These are phyloP conservation scores for Ilex aquifolium DNA, from an alignment of 257 asterid species.

Conservation along the genomic window DNA sequence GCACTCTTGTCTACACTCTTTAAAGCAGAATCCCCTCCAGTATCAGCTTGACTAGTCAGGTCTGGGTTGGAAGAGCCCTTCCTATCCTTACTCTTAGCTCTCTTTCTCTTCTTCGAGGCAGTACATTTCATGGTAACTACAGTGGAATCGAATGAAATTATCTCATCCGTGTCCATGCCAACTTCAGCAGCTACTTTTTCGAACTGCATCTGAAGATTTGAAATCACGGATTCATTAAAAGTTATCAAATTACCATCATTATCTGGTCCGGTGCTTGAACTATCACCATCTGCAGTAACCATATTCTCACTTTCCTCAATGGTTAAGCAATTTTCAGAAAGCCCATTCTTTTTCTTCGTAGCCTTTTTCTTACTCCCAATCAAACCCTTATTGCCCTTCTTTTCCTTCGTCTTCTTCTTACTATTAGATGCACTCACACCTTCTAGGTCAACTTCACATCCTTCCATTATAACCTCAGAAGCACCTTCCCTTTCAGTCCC, in stretches of 20 bases:
- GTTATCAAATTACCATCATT: slow-evolving; percentile 18
- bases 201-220: slow-evolving; percentile 80
- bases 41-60: slow-evolving; percentile 25
- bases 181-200: slow-evolving; percentile 79
- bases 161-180: slow-evolving; percentile 30
- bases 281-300: slow-evolving; percentile 13
- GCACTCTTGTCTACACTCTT: slow-evolving; percentile 59
- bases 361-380: slow-evolving; percentile 37
- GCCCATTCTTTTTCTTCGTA: slow-evolving; percentile 27
- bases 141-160: slow-evolving; percentile 28
- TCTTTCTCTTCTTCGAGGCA: slow-evolving; percentile 47
- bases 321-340: slow-evolving; percentile 12
- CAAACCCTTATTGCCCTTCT: slow-evolving; percentile 40
- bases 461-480: slow-evolving; percentile 13
- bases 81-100: slow-evolving; percentile 26
- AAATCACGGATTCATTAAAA: slow-evolving; percentile 49
- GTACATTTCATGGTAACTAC: slow-evolving; percentile 18
- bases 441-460: slow-evolving; percentile 16
- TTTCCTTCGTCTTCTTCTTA: slow-evolving; percentile 44
- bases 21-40: slow-evolving; percentile 23
- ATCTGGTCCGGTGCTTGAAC: slow-evolving; percentile 1
- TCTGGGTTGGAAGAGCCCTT: slow-evolving; percentile 13
- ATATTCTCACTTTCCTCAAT: slow-evolving; percentile 16
- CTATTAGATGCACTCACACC: slow-evolving; percentile 20
- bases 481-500: slow-evolving; percentile 17